Conservation (phyloP, 2,329 filamentous ascomycete genomes). For the Colletotrichum orbiculare region DNA sequence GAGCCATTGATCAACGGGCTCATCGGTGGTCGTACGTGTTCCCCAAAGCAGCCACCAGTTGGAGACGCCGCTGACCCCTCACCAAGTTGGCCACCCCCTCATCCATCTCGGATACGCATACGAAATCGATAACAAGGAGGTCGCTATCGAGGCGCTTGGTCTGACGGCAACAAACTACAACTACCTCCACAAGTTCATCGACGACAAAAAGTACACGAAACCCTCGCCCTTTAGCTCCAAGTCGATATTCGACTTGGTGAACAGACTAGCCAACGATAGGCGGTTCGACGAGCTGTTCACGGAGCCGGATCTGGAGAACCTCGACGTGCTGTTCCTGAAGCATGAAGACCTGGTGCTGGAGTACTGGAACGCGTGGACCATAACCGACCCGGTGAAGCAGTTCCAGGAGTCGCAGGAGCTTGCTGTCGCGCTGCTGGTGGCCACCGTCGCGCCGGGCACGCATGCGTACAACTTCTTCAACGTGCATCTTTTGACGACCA, state of each 20-base stretch:
- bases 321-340: conserved; percentile 74
- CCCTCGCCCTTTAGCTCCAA: conserved; percentile 68
- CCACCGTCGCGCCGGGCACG: conserved; percentile 65
- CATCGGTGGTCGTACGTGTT: conserved; percentile 78
- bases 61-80: conserved; percentile 41
- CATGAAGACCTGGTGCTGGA: conserved; percentile 79
- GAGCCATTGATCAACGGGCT: conserved; percentile 85
- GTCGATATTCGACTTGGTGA: conserved; percentile 76
- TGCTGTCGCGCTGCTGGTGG: conserved; percentile 70
- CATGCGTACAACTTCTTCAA: conserved; percentile 85
- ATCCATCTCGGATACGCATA: conserved; percentile 96
- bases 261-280: conserved; percentile 74
- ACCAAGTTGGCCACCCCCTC: conserved; percentile 84
- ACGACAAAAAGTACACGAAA: conserved; percentile 77
- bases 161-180: conserved; percentile 70
- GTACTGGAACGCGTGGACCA: conserved; percentile 90
- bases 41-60: neutral
- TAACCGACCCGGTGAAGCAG: conserved; percentile 76
- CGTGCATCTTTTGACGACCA: conserved; percentile 84
- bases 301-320: conserved; percentile 68
- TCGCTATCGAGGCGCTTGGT: conserved; percentile 89
- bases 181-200: conserved; percentile 74
- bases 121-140: conserved; percentile 84
- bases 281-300: conserved; percentile 76
- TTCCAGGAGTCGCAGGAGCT: conserved; percentile 78